Base-by-base conservation (phyloP, 345 rosid genomes). In the Salix exigua region DNA sequence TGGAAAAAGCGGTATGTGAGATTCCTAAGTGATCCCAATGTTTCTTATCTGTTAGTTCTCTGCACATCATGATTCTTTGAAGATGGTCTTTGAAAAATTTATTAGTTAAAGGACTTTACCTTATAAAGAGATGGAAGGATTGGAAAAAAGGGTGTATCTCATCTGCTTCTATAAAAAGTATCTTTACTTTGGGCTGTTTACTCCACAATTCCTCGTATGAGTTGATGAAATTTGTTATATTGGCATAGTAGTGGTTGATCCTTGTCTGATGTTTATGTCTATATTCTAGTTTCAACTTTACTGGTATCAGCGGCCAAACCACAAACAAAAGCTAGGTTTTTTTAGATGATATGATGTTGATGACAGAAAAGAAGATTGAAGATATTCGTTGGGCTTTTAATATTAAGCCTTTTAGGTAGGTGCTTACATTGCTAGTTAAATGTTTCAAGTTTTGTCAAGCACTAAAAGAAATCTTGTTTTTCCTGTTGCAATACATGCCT, bases 1-100 rank as follows among this genome's bases (percentile, higher is more conserved):
- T 96, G 67, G 89, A 96, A 81, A 96, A 93, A 86, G 98, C 96
- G 44, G 99, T 96, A 89, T 64, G 68, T 66, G 70, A 51, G 60
- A 64, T 73, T 79, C 17, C 30, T 75, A 66, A 30, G 35, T 28
- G 42, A 4, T 64, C 53, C 28, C 44, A 61, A 37, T 28, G 23
- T 9, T 74, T 62, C 68, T 23, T 23, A 14, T 69, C 28, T 61
- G 19, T 3, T 46, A 26, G 19, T 37, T 75, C 14, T 68, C 26
- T 33, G 60, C 14, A 12, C 1, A 2, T 23, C 73, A 14, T 66
- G 64, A 11, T 28, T 60, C 42, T 68, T 69, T 58, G 55, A 33
- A 38, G 21, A 2, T 31, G 42, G 1, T 26, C 25, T 4, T 40
- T 23, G 33, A 28, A 26, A 11, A 0, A 11, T 65, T 75, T 33